A percentile compares a stretch with the other conserved stretches of the same genome.
Evolutionary conservation across 768 basidiomycete genomes (phyloP).

Genomic region (Leccinum truebloodii): DNA sequence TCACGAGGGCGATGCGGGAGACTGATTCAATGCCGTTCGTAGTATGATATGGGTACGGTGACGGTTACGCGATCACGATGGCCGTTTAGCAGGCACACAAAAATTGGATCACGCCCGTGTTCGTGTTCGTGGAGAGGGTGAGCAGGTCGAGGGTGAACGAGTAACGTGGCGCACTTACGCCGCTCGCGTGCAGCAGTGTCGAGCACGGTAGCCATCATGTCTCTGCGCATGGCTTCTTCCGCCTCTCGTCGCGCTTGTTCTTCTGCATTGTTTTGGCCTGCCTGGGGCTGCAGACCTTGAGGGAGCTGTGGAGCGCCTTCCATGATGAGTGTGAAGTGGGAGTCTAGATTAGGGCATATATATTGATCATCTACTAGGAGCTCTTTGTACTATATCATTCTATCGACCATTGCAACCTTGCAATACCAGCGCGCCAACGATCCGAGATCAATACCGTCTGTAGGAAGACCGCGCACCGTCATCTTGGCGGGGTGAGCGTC

Average conservation of each 20-base stretch:
- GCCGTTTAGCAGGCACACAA: not conserved
- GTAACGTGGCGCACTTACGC: constrained; percentile 43
- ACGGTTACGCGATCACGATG: not conserved
- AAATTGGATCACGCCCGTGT: not conserved
- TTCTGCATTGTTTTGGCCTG: constrained; percentile 51
- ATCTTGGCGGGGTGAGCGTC: constrained; percentile 8
- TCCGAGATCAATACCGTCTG: constrained; percentile 12
- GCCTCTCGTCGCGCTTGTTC: constrained; percentile 57
- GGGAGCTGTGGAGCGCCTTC: constrained; percentile 28
- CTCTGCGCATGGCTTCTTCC: constrained; percentile 76
- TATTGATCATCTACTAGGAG: not conserved
- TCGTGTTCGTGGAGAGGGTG: not conserved
- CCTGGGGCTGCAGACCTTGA: constrained; percentile 30
- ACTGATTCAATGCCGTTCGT: constrained; percentile 44
- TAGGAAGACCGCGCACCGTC: constrained; percentile 1
- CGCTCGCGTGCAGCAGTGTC: constrained; percentile 80
- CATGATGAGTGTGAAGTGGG: constrained; percentile 18
- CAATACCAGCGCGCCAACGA: constrained; percentile 2
- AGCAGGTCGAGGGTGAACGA: not conserved
- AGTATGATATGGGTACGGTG: not conserved
- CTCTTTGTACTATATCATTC: constrained; percentile 10
- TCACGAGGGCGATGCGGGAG: constrained; percentile 84
- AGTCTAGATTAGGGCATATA: constrained; percentile 6
- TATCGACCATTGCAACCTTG: constrained; percentile 5
- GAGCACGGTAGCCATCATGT: constrained; percentile 76